phyloP scores from a whole-genome alignment of 768 basidiomycete species.

The Termitomyces sp. region DNA sequence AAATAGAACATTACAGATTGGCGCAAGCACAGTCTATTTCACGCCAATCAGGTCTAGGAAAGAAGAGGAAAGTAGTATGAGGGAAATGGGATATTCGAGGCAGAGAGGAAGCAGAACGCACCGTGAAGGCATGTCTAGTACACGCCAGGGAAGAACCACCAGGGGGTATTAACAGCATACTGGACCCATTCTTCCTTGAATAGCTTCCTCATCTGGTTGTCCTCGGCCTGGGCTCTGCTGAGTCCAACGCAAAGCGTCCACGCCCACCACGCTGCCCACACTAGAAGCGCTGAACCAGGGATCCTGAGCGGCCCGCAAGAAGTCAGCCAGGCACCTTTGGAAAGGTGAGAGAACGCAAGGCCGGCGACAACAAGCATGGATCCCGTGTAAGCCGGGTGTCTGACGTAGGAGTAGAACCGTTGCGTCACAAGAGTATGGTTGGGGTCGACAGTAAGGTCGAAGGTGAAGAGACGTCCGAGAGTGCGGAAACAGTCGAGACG shows the following conservation, averaged over 20 bases:
- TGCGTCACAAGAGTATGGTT: constrained; percentile 39
- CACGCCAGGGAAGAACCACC: constrained; percentile 47
- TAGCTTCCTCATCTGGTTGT: constrained; percentile 38
- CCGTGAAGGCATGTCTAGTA: constrained; percentile 13
- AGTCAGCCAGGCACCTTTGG: constrained; percentile 36
- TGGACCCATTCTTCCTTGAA: constrained; percentile 43
- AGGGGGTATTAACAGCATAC: constrained; percentile 38
- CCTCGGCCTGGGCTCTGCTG: constrained; percentile 47
- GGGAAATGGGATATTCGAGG: not conserved
- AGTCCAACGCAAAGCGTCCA: constrained; percentile 40
- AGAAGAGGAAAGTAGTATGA: not conserved
- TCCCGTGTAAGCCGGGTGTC: constrained; percentile 47
- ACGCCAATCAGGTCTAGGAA: not conserved
- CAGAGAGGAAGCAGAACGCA: not conserved
- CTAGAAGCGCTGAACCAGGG: constrained; percentile 17
- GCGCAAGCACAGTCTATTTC: not conserved
- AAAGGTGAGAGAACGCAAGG: constrained; percentile 36
- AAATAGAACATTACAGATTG: not conserved
- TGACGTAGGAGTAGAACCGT: constrained; percentile 41
- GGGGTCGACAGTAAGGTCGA: constrained; percentile 44
- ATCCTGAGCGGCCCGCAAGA: constrained; percentile 27
- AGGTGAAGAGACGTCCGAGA: constrained; percentile 45
- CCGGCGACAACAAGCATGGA: constrained; percentile 41
- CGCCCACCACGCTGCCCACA: constrained; percentile 36
- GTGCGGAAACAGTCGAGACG: constrained; percentile 43